Evolutionary conservation across 768 basidiomycete genomes (phyloP), one percentile per base, ranked within the genome.

Genomic region (Boletus pseudo-olivaceus): DNA sequence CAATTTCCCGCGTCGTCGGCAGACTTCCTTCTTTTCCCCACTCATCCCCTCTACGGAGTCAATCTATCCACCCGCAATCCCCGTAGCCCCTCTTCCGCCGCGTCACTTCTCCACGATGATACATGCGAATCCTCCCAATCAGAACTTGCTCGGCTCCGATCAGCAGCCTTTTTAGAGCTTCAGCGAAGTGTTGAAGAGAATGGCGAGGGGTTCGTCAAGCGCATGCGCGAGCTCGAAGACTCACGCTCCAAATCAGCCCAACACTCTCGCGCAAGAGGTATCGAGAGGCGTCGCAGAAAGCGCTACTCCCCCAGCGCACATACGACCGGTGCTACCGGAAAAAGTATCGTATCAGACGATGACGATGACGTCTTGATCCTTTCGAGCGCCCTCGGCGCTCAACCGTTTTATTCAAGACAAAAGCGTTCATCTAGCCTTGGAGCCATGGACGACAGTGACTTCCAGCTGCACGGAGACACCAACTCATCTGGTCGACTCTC

Each of bases 181-280:
- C 82, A 76, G 41, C 75, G 77, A 62, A 86, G 80, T 57, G 76
- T 89, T 20, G 75, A 76, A 29, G 81, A 87, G 59, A 82, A 75
- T 57, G 85, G 84, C 19, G 86, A 89, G 60, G 81, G 83, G 7
- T 76, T 89, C 45, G 78, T 90, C 12, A 79, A 75, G 52, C 82
- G 84, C 48, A 89, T 90, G 87, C 84, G 84, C 51, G 82, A 87
- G 58, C 85, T 83, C 64, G 87, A 89, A 67, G 70, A 75, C 46
- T 74, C 76, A 26, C 75, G 82, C 51, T 78, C 78, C 35, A 71
- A 72, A 54, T 71, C 72, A 33, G 71, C 67, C 47, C 64, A 70
- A 14, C 69, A 72, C 52, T 67, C 67, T 34, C 75, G 74, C 40
- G 67, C 73, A 50, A 76, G 74, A 47, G 73, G 74, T 20, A 54